Evolutionary conservation across 768 basidiomycete species (phyloP).

Genomic region (Leccinum aurantiacum): DNA sequence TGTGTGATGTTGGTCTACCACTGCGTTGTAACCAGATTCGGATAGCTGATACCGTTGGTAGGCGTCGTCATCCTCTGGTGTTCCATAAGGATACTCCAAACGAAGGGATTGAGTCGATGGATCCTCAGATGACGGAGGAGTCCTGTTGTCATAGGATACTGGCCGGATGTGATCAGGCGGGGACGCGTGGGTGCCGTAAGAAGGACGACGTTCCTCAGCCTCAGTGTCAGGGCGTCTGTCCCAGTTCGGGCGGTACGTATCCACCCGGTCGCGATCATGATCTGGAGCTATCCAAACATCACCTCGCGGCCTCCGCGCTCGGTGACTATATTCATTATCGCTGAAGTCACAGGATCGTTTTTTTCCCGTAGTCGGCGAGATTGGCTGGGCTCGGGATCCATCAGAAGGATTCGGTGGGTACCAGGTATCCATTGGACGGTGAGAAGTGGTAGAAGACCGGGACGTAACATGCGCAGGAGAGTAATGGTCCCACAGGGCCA

Average conservation of each 20-base stretch:
- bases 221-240: slow-evolving; percentile 18
- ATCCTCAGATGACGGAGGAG: slow-evolving; percentile 1
- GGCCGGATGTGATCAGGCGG: slow-evolving; percentile 6
- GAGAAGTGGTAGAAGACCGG: slow-evolving; percentile 5
- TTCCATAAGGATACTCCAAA: slow-evolving; percentile 13
- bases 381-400: slow-evolving; percentile 19
- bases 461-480: slow-evolving; percentile 8
- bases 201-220: slow-evolving; percentile 12
- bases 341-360: slow-evolving; percentile 24
- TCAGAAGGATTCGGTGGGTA: slow-evolving; percentile 6
- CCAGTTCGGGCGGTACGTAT: slow-evolving; percentile 5
- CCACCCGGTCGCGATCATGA: slow-evolving; percentile 6
- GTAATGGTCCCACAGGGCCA: slow-evolving; percentile 7
- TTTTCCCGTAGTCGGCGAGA: slow-evolving; percentile 16
- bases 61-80: slow-evolving; percentile 15
- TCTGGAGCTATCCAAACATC: slow-evolving; percentile 21
- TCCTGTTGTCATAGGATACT: slow-evolving; percentile 8
- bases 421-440: slow-evolving; percentile 6
- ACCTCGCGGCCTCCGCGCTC: slow-evolving; percentile 26
- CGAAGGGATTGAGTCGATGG: not conserved
- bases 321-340: slow-evolving; percentile 22
- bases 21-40: not conserved
- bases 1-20: slow-evolving; percentile 7
- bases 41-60: slow-evolving; percentile 13
- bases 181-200: slow-evolving; percentile 8